Evolutionary conservation across 192 early-diverging fungal genomes (phyloP), one percentile per base, ranked within the genome.

Genomic region (Coemansia sp.): DNA sequence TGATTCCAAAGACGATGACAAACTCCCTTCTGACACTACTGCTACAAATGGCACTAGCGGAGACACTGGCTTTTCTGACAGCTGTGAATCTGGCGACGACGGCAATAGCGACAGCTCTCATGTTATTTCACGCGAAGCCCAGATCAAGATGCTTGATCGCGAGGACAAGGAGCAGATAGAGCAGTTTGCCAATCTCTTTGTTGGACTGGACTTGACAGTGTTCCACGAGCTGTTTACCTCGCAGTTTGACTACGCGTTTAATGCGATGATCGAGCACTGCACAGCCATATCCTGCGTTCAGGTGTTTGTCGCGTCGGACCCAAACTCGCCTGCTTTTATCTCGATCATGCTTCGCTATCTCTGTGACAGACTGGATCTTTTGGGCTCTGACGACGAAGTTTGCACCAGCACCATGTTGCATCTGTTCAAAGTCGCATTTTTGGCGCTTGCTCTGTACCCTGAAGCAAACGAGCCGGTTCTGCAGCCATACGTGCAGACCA

Each of bases 211-310:
- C 61, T 91, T 94, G 4, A 87, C 92, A 5, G 86, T 94, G 2
- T 98, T 96, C 74, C 96, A 98, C 71, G 96, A 99, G 73, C 89
- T 97, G n/a, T 94, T 97, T 65, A 83, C 91, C 6, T 90, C 91
- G 11, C 92, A 98, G 71, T 89, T 98, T 57, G 88, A 86, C 10
- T 91, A 85, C 60, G 85, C 96, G 6, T 94, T 97, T 68, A 88
- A 94, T 5, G 85, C 90, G 22, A 93, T 93, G 66, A 64, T 96
- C 25, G 76, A 84, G 56, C 91, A 96, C 68, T 84, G 85, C 12
- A 84, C 90, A 17, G 84, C 94, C 10, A 73, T 96, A 7, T 88
- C 91, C 50, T 85, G 96, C 32, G 90, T 95, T 4, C 95, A 98
- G 69, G 92, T 89, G 68, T 92, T 98, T 68, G 83, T 97, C 17